Base-by-base conservation (phyloP, 83 land plant species). In the Picea abies region DNA sequence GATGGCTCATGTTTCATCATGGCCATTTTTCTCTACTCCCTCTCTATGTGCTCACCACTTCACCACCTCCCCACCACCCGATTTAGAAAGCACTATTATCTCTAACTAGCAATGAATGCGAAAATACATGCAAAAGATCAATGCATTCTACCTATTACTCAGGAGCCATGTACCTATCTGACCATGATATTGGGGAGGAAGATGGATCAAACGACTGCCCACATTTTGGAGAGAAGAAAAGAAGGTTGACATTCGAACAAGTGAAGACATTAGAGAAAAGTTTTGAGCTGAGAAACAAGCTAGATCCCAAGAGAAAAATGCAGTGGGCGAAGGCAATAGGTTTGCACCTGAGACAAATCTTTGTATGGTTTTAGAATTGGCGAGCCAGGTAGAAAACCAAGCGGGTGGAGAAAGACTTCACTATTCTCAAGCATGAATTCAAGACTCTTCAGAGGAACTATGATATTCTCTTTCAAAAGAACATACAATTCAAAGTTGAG, bases 261-360 rank as follows among this genome's bases (percentile, higher is more conserved):
- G 47, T 37, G 47, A 70, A 70, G 75, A 70, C 75, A 37, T 6
- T 70, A 44, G 75, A 70, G 75, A 70, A 39, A 17, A 70, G 75
- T 39, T 70, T 70, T 29, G 75, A 70, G 32, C 47, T 35, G 0
- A 41, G 47, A 0, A 70, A 70, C 47, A 70, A 70, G 32, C 49
- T 70, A n/a, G 44, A 70, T 3, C 49, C 75, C 0, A 49, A 39
- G 75, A 70, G 75, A 17, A 70, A 70, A 70, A 37, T 70, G 75
- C 75, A 70, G 47, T 9, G 32, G 41, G 75, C 75, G 6, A 70
- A 20, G 75, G 75, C 49, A 15, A 3, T 70, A 1, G 49, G 49
- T 1, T 22, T 71, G 47, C 76, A 71, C 19, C 76, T 47, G 47
- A 39, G 76, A 39, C 76, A 71, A 47, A 71, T 71, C 19, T 47